Evolutionary conservation across 164 flowering plant genomes (phyloP).

Genomic region (grape (Vitis vinifera)): ASM3070453v1 NC_081817.1:2716501-2717000

Average conservation of each 20-base stretch:
- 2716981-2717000: too few relatives aligned
- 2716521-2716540: too few relatives aligned
- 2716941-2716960: too few relatives aligned
- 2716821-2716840: too few relatives aligned
- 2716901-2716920: not conserved
- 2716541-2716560: too few relatives aligned
- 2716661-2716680: slow-evolving; percentile 83
- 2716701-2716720: slow-evolving; percentile 78
- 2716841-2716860: too few relatives aligned
- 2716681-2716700: slow-evolving; percentile 94
- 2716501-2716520: too few relatives aligned
- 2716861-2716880: not conserved
- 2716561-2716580: too few relatives aligned
- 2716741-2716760: slow-evolving; percentile 82
- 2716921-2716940: too few relatives aligned
- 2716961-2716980: too few relatives aligned
- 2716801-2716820: not conserved
- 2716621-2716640: not conserved
- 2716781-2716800: not conserved
- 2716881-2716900: not conserved
- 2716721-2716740: slow-evolving; percentile 70
- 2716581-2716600: too few relatives aligned
- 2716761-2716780: slow-evolving; percentile 5
- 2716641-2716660: slow-evolving; percentile 1
- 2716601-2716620: not conserved